Conservation (phyloP, 2,329 filamentous ascomycete genomes). For the Talaromyces amestolkiae region DNA sequence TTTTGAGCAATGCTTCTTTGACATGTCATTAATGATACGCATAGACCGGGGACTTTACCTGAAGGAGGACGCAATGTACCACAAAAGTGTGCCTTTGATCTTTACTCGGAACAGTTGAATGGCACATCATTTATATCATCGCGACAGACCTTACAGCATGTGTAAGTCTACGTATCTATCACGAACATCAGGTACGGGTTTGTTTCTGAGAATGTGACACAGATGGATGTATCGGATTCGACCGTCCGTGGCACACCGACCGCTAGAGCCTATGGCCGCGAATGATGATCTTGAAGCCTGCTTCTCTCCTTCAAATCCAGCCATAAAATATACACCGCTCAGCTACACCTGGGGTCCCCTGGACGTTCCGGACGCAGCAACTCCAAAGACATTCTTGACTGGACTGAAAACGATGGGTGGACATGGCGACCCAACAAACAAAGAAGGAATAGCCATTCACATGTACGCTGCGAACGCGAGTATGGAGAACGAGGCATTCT, state of each 20-base stretch:
- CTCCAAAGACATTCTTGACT: not conserved
- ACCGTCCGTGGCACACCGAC: not conserved
- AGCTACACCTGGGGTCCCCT: not conserved
- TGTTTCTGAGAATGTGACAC: not conserved
- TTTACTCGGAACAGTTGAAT: not conserved
- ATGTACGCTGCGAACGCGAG: not conserved
- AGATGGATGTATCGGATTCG: slow-evolving; percentile 1
- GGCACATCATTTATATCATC: slow-evolving; percentile 1
- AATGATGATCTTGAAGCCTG: not conserved
- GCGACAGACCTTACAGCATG: not conserved
- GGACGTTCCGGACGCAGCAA: not conserved
- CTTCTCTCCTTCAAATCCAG: not conserved
- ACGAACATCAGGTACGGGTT: not conserved
- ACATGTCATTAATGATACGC: not conserved
- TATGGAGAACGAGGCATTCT: not conserved
- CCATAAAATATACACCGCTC: not conserved
- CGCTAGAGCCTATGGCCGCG: not conserved
- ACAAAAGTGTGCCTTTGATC: not conserved
- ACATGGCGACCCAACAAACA: not conserved
- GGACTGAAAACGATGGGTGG: not conserved
- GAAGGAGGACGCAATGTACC: not conserved
- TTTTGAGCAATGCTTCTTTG: not conserved
- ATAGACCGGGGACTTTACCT: not conserved
- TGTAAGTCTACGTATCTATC: not conserved
- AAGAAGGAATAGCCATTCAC: slow-evolving; percentile 4